Base-by-base conservation (phyloP, 805 yeast species). In the Candida glaebosa region DNA sequence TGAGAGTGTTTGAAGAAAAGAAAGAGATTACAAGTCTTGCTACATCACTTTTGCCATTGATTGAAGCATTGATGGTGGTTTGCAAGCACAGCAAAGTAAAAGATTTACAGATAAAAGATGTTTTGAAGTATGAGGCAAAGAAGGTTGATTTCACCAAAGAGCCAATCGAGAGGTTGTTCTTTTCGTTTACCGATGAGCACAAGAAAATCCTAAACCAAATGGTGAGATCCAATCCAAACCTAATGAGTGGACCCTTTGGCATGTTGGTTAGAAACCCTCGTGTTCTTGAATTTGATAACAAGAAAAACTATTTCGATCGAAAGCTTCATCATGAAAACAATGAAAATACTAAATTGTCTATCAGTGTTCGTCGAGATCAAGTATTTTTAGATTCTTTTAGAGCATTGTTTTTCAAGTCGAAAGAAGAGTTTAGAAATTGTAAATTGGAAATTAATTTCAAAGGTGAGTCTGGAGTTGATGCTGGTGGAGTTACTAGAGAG, bases 401-500 rank as follows among this genome's bases (percentile, higher is more conserved):
- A 38, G 73, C 91, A 1, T 63, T 90, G 31, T 87, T 87, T 57
- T 87, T 83, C 71, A 87, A 88, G 52, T 67, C 85, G 0, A 78
- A 79, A 24, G 86, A 81, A 7, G 91, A 84, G 42, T 79, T 89
- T 55, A 78, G 81, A 50, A 73, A 79, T 37, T 75, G 90, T 2
- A 83, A 82, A 49, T 66, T 93, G 50, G 90, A 84, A 38, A 79
- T 93, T 32, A 75, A 76, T n/a, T 93, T 93, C 67, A 81, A 81
- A 47, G 96, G 96, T 1, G 99, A 93, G 61, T 84, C 84, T 41
- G 99, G 98, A 51, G 87, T 93, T 37, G 99, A 93, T 71, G 99
- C 96, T 3, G 99, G 99, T 51, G 99, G 99, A 31, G 82, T 93
- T 12, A 87, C 97, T 0, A 74, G 99, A 55, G 99, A 93, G 60